Base-by-base conservation (phyloP, 345 rosid genomes). In the Eucalyptus grandis region DNA sequence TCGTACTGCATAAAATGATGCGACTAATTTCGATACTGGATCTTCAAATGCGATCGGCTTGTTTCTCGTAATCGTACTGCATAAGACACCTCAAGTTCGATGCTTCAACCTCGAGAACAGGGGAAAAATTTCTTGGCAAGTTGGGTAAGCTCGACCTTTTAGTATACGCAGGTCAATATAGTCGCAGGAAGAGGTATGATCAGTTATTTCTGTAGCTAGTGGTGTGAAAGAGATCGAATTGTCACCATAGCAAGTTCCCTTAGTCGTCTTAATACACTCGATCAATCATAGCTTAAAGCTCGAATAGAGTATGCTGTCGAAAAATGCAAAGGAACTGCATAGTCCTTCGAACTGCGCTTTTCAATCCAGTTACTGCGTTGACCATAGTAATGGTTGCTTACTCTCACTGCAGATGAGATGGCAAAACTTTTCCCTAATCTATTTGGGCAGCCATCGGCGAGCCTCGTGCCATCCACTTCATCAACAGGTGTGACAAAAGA, bases 371-470 rank as follows among this genome's bases (percentile, higher is more conserved):
- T 21, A 77, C 30, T 11, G 13, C 47, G 26, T 77, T 40, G 47
- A 77, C 47, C 24, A 77, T 21, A 21, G 54, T 67, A 37, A 49
- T 69, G 72, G 49, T 81, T 82, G 1, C 90, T 69, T 89, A 49
- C 89, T 40, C 30, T 77, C 47, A 4, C 83, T 77, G 49, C 87
- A 98, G 99, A 91, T 90, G 99, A 95, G 95, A 98, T 98, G 62
- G 96, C 96, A 14, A 98, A 97, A 95, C 92, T 98, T 89, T 97
- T 98, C 91, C 99, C 99, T 0, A 90, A 94, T 93, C 92, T 98
- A 56, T 98, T 93, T 47, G 99, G 99, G 4, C 99, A 98, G 89
- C 99, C 99, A 44, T 94, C 99, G 5, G 93, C 96, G 72, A 80
- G 91, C 90, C 89, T 93, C 88, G 94, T 95, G 88, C 98, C 99